These are phyloP conservation scores for Globisporangium spinosum DNA, from an alignment of 352 stramenopile genomes.

Conservation along the genomic window DNA sequence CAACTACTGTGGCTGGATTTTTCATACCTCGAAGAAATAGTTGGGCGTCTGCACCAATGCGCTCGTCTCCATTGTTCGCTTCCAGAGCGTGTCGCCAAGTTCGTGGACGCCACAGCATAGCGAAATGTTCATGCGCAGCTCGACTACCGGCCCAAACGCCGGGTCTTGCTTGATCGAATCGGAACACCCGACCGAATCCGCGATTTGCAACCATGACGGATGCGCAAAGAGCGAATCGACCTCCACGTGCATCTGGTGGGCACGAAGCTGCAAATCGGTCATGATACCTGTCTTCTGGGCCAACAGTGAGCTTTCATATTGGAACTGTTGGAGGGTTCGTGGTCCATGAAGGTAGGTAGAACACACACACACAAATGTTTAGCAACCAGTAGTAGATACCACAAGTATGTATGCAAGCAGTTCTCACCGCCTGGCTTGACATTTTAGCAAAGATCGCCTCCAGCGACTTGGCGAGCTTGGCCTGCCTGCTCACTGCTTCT, in stretches of 20 bases:
- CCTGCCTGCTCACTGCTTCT: constrained; percentile 32
- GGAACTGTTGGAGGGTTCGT: too few relatives aligned
- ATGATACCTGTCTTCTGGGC: neutral
- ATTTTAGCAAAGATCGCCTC: constrained; percentile 22
- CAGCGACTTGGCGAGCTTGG: constrained; percentile 34
- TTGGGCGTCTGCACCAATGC: constrained; percentile 19
- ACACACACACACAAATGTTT: neutral
- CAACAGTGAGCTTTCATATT: neutral
- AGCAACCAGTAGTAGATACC: neutral
- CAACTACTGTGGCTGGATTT: too few relatives aligned
- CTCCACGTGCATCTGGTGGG: neutral
- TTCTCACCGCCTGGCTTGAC: too few relatives aligned
- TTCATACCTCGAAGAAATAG: constrained; percentile 1
- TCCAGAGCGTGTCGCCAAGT: neutral
- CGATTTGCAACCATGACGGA: neutral
- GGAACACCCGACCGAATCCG: neutral
- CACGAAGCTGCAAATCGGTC: neutral
- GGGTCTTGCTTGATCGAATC: neutral
- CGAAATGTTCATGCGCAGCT: constrained; percentile 23
- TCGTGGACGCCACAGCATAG: neutral
- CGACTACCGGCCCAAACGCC: neutral
- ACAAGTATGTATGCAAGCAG: too few relatives aligned
- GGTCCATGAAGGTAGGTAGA: too few relatives aligned
- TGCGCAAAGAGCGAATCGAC: neutral
- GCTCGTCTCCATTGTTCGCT: neutral